Percentiles rank a stretch among this genome's conserved stretches.
These are phyloP conservation scores for Umbilicus rupestris DNA, from an alignment of 164 flowering plant species.

Conservation along the genomic window DNA sequence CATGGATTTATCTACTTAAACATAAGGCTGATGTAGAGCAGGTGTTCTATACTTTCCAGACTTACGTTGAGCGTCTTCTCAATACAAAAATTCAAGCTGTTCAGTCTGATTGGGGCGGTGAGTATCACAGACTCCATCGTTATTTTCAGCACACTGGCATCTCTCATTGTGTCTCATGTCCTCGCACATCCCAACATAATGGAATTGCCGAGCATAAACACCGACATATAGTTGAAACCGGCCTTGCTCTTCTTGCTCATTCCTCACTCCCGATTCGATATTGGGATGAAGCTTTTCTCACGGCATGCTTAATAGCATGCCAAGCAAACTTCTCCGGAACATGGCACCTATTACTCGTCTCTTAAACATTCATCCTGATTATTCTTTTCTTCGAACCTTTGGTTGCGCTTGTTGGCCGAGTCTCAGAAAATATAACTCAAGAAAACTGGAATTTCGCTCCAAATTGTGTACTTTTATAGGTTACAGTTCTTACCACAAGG, in stretches of 20 bases:
- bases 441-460: not conserved
- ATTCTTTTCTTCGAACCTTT: not conserved
- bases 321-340: not conserved
- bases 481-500: not conserved
- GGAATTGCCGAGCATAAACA: constrained; percentile 7
- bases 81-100: not conserved
- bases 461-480: not conserved
- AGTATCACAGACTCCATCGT: not conserved
- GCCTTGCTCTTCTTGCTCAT: not conserved
- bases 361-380: not conserved
- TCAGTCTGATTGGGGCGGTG: not conserved
- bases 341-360: not conserved
- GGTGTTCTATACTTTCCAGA: not conserved
- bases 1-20: not conserved
- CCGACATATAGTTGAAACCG: not conserved
- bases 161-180: not conserved
- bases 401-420: constrained; percentile 1
- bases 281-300: not conserved
- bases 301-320: not conserved
- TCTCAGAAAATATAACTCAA: not conserved
- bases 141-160: not conserved
- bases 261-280: not conserved
- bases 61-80: not conserved
- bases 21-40: not conserved
- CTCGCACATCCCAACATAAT: constrained; percentile 5